A percentile compares a stretch with the other conserved stretches of the same genome.
Evolutionary conservation across 768 basidiomycete genomes (phyloP).

Genomic region (Lactarius evosmus): DNA sequence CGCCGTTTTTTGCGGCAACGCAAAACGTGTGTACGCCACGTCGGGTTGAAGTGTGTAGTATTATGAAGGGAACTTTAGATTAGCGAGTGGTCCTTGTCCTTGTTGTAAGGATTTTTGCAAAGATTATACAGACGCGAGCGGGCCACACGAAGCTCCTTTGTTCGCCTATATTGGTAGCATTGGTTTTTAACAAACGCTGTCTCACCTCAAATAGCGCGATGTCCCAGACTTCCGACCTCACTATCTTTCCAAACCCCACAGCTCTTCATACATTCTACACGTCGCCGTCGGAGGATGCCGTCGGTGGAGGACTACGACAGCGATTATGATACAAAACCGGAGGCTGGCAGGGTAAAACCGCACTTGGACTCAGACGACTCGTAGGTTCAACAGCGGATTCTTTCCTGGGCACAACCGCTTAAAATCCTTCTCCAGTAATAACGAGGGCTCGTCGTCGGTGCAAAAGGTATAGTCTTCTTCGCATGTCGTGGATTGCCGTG

Average conservation of each 20-base stretch:
- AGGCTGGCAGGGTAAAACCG: slow-evolving; percentile 19
- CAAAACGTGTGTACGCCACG: slow-evolving; percentile 41
- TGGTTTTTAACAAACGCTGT: not conserved
- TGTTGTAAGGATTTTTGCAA: slow-evolving; percentile 11
- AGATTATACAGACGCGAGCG: not conserved
- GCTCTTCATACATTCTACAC: not conserved
- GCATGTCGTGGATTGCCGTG: not conserved
- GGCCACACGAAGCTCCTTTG: slow-evolving; percentile 5
- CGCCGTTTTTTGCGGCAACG: slow-evolving; percentile 63
- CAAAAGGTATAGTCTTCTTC: slow-evolving; percentile 3
- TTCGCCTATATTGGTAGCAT: slow-evolving; percentile 18
- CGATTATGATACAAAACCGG: slow-evolving; percentile 24
- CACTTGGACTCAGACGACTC: slow-evolving; percentile 22
- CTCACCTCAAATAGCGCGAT: slow-evolving; percentile 11
- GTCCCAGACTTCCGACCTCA: not conserved
- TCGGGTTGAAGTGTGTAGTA: not conserved
- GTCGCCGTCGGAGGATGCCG: slow-evolving; percentile 5
- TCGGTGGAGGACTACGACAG: slow-evolving; percentile 19
- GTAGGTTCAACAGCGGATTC: slow-evolving; percentile 1
- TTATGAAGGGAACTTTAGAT: not conserved
- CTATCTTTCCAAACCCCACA: not conserved
- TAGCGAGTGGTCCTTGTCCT: slow-evolving; percentile 2
- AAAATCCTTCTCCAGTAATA: not conserved
- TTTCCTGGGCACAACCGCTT: not conserved
- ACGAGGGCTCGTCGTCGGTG: not conserved